Conservation (phyloP, 495 filamentous ascomycete species). For the Podospora conica region DNA sequence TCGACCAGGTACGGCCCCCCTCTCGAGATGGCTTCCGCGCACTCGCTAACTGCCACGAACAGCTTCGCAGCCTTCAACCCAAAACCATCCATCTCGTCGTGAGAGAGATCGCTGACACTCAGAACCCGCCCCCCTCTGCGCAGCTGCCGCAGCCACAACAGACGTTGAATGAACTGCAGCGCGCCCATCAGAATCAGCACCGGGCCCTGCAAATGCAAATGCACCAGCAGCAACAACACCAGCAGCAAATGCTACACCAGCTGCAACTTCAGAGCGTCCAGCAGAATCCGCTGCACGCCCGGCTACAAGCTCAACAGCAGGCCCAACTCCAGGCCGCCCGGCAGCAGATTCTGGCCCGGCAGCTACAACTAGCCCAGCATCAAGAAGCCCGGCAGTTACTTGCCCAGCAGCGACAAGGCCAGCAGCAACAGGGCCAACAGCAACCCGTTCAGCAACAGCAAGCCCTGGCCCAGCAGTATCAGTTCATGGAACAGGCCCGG, state of each 20-base stretch:
- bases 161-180: no score
- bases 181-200: no score
- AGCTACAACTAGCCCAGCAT: background rate
- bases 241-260: no score
- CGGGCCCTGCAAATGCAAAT: background rate
- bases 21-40: background rate
- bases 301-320: no score
- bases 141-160: constrained; percentile 11
- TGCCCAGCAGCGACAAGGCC: constrained; percentile 15
- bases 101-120: constrained; percentile 31
- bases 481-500: constrained; percentile 21
- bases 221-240: background rate
- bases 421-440: constrained; percentile 9
- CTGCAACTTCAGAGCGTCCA: no score
- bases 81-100: constrained; percentile 62
- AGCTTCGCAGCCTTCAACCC: constrained; percentile 43
- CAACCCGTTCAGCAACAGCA: no score
- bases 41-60: constrained; percentile 9
- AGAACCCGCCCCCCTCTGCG: constrained; percentile 15
- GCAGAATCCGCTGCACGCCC: no score
- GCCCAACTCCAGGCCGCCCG: no score
- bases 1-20: constrained; percentile 46
- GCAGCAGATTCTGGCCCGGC: background rate
- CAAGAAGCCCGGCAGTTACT: background rate
- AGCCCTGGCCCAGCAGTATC: constrained; percentile 23